phyloP scores from a whole-genome alignment of 176 grass and related monocot species.

The Zoysia pacifica region DNA sequence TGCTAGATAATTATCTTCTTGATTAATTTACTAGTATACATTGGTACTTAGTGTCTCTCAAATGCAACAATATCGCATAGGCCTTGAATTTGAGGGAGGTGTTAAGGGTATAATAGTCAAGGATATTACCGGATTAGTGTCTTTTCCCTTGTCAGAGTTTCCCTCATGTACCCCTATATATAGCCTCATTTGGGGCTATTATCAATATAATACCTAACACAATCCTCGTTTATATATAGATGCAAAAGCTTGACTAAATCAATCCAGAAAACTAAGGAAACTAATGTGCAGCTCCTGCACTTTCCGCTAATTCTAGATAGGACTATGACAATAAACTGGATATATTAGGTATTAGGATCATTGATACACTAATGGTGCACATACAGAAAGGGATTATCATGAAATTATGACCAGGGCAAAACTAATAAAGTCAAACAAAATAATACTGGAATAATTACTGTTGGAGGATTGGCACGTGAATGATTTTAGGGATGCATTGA shows the following conservation, averaged over 20 bases:
- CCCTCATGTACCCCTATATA: no score
- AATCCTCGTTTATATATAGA: neutral
- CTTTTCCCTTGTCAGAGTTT: no score
- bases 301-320: constrained; percentile 22
- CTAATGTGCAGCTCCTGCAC: constrained; percentile 4
- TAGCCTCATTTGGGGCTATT: no score
- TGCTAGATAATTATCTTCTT: neutral
- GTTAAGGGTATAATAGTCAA: no score
- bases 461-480: no score
- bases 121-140: no score
- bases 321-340: constrained; percentile 14
- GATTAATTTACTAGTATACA: neutral
- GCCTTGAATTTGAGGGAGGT: no score
- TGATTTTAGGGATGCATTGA: no score
- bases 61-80: no score
- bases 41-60: no score
- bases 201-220: no score
- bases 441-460: neutral
- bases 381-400: neutral
- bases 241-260: neutral
- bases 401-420: neutral
- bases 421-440: constrained; percentile 8
- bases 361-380: constrained; percentile 3
- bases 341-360: constrained; percentile 28
- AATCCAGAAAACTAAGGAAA: neutral